Conservation (phyloP, 2,329 filamentous ascomycete genomes). For the Ilyonectria sp. region DNA sequence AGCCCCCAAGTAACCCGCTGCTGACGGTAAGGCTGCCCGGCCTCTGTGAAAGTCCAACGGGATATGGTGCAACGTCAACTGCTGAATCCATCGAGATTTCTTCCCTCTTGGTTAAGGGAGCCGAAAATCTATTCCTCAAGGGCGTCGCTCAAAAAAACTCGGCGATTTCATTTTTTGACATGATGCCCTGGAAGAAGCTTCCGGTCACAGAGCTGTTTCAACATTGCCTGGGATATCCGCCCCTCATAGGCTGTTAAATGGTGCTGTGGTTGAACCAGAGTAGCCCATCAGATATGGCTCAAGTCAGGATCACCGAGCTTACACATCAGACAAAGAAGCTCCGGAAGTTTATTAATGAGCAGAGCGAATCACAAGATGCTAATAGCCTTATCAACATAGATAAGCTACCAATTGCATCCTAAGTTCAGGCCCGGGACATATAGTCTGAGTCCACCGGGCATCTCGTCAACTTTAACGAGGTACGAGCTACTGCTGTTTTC, state of each 20-base stretch:
- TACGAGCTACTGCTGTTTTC: no score
- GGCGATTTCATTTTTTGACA: background rate
- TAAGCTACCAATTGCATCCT: no score
- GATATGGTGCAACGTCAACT: slow-evolving; percentile 23
- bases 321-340: no score
- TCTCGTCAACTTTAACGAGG: no score
- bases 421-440: no score
- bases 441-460: no score
- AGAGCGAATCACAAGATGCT: no score
- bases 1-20: slow-evolving; percentile 36
- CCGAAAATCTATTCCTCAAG: slow-evolving; percentile 19
- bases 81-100: slow-evolving; percentile 23
- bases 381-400: no score
- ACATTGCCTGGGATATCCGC: background rate
- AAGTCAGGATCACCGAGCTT: no score
- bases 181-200: background rate
- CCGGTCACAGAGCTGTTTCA: slow-evolving; percentile 1
- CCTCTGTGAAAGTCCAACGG: slow-evolving; percentile 16
- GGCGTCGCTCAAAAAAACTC: slow-evolving; percentile 28
- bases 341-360: no score
- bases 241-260: slow-evolving; percentile 16
- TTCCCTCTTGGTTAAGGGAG: slow-evolving; percentile 18
- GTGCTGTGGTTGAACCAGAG: no score
- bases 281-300: no score
- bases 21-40: slow-evolving; percentile 43